Base-by-base conservation (phyloP, 129 eudicot species). In the Pulicaria dysenterica region DNA sequence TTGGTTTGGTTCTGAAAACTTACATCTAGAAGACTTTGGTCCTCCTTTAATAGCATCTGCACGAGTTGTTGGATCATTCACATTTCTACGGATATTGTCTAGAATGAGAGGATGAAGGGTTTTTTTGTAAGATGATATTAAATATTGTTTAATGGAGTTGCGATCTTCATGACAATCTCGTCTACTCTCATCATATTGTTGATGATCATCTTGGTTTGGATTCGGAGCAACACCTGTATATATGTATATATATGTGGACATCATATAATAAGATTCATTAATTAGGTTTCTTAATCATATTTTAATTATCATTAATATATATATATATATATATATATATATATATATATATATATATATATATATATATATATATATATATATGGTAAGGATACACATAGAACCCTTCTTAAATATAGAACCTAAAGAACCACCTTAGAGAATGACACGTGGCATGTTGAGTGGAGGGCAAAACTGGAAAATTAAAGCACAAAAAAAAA, bases 151-250 rank as follows among this genome's bases (percentile, higher is more conserved):
- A 24, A 64, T 78, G 55, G 85, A 72, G 56, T 77, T 84, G 31
- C 75, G 75, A 75, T 78, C 88, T 69, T 89, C 91, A 37, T 76
- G 77, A 59, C 76, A 64, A n/a, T 91, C 94, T 50, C 69, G 69
- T 70, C 75, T 85, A 3, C 81, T 79, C n/a, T 73, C 82, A 67
- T 41, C 59, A 24, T 67, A 64, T 4, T 83, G 89, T 34, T 50
- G 69, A 49, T 77, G 79, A 45, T 92, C 96, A 39, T 81, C 86
- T 43, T 78, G 90, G 63, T 67, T 82, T 72, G 86, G 31, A 73
- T 77, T 84, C 44, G 86, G 89, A 17, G 80, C 61, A 57, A 92
- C 83, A 53, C 98, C 96, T 92, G 87, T 58, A 77, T 64, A n/a
- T n/a, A 4, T 92, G 87, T 58, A 77, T 64, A n/a, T n/a, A 4